Evolutionary conservation across 2,329 filamentous ascomycete species (phyloP).

Genomic region (Pyrenophora teres): DNA sequence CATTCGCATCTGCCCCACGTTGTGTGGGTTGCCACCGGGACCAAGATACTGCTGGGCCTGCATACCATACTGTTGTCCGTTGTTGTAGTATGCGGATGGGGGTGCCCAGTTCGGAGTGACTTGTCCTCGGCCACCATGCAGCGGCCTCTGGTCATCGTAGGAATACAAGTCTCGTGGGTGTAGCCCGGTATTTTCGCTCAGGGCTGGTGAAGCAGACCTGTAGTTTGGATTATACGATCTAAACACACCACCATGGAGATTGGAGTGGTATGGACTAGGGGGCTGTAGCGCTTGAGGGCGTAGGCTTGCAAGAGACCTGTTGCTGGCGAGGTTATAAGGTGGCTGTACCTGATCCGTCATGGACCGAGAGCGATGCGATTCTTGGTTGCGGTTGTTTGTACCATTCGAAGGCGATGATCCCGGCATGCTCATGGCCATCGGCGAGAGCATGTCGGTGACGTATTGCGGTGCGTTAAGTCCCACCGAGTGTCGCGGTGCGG

Average conservation of each 20-base stretch:
- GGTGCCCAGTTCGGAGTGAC: not conserved
- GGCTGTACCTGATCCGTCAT: conserved; percentile 45
- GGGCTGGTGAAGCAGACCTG: conserved; percentile 50
- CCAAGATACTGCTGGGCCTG: conserved; percentile 5
- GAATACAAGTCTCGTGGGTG: conserved; percentile 25
- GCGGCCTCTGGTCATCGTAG: conserved; percentile 14
- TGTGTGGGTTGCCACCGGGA: conserved; percentile 1
- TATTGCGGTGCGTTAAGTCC: conserved; percentile 50
- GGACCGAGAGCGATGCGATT: conserved; percentile 50
- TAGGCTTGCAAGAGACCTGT: conserved; percentile 53
- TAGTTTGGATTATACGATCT: conserved; percentile 50
- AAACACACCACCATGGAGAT: conserved; percentile 9
- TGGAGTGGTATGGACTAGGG: conserved; percentile 50
- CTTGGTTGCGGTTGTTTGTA: conserved; percentile 28
- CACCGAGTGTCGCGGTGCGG: conserved; percentile 46
- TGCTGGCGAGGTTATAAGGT: conserved; percentile 45
- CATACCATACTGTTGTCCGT: not conserved
- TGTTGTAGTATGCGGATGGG: not conserved
- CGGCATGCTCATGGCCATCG: conserved; percentile 38
- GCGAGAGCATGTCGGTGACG: conserved; percentile 44
- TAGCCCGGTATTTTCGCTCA: conserved; percentile 47
- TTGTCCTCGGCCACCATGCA: conserved; percentile 6
- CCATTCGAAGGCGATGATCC: conserved; percentile 39
- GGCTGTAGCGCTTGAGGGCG: conserved; percentile 45
- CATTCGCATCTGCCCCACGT: conserved; percentile 27